These are phyloP conservation scores for Hippophae rhamnoides DNA, from an alignment of 306 rosid species.

Conservation along the genomic window DNA sequence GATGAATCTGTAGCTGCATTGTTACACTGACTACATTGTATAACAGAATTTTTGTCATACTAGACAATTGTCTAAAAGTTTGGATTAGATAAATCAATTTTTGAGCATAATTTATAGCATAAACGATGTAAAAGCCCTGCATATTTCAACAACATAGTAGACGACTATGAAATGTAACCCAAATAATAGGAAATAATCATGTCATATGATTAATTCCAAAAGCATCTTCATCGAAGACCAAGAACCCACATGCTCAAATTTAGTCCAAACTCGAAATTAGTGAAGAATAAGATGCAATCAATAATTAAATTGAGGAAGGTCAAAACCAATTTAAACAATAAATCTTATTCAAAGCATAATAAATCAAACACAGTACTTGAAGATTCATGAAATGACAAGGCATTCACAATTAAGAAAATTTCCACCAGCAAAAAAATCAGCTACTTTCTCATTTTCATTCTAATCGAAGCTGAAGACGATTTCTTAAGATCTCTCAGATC, in stretches of 20 bases:
- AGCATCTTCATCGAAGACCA: background rate
- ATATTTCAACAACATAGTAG: background rate
- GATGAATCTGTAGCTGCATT: constrained; percentile 11
- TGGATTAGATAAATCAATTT: constrained; percentile 3
- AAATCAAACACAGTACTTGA: constrained; percentile 51
- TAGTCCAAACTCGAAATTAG: constrained; percentile 6
- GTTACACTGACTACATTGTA: background rate
- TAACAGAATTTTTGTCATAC: background rate
- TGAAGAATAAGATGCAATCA: background rate
- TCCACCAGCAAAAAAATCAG: constrained; percentile 35
- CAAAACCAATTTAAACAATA: constrained; percentile 4
- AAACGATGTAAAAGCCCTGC: background rate
- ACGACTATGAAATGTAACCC: background rate
- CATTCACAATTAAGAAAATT: constrained; percentile 35
- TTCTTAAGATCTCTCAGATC: constrained; percentile 27
- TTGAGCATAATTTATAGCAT: no score
- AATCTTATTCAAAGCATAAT: constrained; percentile 6
- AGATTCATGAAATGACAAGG: constrained; percentile 38
- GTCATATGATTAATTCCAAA: background rate
- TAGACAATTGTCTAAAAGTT: background rate
- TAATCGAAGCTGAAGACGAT: constrained; percentile 23
- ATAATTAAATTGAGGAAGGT: constrained; percentile 4
- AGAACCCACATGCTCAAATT: constrained; percentile 21
- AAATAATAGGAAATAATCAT: background rate
- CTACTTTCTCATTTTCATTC: constrained; percentile 38